Percentiles rank a stretch among this genome's conserved stretches.
phyloP scores from a whole-genome alignment of 208 protist species.

The Novymonas esmeraldas region DNA sequence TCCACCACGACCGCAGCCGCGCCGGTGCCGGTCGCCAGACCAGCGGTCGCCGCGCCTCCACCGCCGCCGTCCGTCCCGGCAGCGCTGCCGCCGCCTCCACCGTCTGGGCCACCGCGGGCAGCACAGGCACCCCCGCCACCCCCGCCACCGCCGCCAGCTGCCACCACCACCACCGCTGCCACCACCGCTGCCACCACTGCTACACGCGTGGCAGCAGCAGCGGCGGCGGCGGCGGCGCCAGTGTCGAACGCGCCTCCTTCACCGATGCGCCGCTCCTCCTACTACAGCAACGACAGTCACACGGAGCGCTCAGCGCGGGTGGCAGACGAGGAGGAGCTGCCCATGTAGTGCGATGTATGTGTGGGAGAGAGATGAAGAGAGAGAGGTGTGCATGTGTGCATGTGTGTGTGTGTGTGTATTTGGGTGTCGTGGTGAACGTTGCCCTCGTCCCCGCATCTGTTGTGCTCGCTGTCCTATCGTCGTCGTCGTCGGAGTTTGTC shows the following conservation, averaged over 20 bases:
- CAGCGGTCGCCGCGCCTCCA: constrained; percentile 1
- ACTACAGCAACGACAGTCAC: constrained; percentile 19
- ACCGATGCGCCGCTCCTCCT: not conserved
- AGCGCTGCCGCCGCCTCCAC: not conserved
- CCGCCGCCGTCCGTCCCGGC: not conserved
- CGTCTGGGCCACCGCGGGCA: not conserved
- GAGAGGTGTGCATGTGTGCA: not conserved
- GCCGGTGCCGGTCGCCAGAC: not conserved
- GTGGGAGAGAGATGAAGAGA: not conserved
- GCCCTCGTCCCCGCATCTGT: no score
- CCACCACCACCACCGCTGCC: not conserved
- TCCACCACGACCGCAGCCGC: not conserved
- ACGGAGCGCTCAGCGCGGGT: constrained; percentile 11
- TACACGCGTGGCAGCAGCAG: not conserved
- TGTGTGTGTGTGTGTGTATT: constrained; percentile 23
- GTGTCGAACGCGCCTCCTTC: not conserved
- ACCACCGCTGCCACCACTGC: not conserved
- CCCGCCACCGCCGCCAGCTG: not conserved
- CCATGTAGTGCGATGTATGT: constrained; percentile 15
- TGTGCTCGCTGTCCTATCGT: no score
- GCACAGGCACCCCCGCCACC: not conserved
- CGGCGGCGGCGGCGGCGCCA: not conserved
- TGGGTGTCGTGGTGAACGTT: not conserved
- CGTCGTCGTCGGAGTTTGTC: no score
- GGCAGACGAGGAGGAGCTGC: constrained; percentile 51